A percentile compares a stretch with the other conserved stretches of the same genome.
phyloP scores from a whole-genome alignment of 1,284 basidiomycete species.

The Xanthoconium separans region DNA sequence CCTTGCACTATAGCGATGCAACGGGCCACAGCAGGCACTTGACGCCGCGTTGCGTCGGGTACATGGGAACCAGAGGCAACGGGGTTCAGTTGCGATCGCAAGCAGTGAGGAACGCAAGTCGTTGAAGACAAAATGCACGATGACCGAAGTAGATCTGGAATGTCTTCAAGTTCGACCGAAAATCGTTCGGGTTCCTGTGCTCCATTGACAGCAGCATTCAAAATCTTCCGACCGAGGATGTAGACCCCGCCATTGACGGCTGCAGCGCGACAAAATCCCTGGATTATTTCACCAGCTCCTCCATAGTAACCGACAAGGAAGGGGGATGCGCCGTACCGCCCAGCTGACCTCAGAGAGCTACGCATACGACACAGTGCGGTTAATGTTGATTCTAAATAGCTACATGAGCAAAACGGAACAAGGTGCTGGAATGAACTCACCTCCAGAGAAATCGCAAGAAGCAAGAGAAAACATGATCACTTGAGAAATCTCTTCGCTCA shows the following conservation, averaged over 20 bases:
- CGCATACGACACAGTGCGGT: constrained; percentile 67
- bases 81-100: constrained; percentile 24
- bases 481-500: constrained; percentile 56
- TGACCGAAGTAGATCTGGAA: constrained; percentile 52
- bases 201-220: constrained; percentile 37
- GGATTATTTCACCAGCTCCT: constrained; percentile 87
- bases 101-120: constrained; percentile 33
- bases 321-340: constrained; percentile 87
- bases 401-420: constrained; percentile 3
- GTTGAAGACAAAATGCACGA: constrained; percentile 45
- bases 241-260: constrained; percentile 87
- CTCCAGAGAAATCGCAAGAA: constrained; percentile 54
- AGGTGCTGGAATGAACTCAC: constrained; percentile 36
- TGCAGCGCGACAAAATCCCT: constrained; percentile 88
- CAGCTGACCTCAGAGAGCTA: constrained; percentile 75
- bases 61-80: neutral
- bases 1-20: constrained; percentile 68
- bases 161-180: constrained; percentile 55
- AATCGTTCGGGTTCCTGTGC: constrained; percentile 31
- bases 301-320: constrained; percentile 96
- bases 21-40: constrained; percentile 45
- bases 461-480: constrained; percentile 75
- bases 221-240: constrained; percentile 68
- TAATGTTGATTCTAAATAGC: constrained; percentile 56
- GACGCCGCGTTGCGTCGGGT: constrained; percentile 8